phyloP scores from a whole-genome alignment of 257 asterid genomes.

The Solanum bulbocastanum region DNA sequence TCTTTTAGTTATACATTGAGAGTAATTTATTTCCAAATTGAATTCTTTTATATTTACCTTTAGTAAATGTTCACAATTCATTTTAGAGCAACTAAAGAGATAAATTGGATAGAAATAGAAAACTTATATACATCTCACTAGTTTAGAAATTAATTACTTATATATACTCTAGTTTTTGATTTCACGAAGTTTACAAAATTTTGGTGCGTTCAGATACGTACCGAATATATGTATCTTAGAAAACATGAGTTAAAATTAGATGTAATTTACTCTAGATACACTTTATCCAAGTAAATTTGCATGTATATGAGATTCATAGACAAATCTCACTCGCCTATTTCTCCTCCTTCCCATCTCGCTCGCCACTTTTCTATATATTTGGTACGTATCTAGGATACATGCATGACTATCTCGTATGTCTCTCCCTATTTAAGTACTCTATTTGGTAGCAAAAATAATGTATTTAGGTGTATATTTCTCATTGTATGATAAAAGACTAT shows the following conservation, averaged over 20 bases:
- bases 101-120: background rate
- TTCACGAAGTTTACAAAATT: no score
- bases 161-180: no score
- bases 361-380: rapidly evolving
- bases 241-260: no score
- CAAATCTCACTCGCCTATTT: background rate
- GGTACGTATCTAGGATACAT: background rate
- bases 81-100: background rate
- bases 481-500: no score
- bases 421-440: background rate
- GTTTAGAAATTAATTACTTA: no score
- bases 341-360: background rate
- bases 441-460: background rate
- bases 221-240: no score
- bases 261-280: background rate
- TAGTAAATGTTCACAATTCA: background rate
- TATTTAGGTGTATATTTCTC: background rate
- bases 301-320: no score
- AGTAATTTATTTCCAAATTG: background rate
- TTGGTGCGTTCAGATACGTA: rapidly evolving
- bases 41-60: background rate
- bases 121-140: background rate
- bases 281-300: no score
- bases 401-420: background rate
- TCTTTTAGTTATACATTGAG: background rate